A percentile compares a stretch with the other conserved stretches of the same genome.
These are phyloP conservation scores for Phytopythium kandeliae DNA, from an alignment of 352 stramenopile species.

Conservation along the genomic window DNA sequence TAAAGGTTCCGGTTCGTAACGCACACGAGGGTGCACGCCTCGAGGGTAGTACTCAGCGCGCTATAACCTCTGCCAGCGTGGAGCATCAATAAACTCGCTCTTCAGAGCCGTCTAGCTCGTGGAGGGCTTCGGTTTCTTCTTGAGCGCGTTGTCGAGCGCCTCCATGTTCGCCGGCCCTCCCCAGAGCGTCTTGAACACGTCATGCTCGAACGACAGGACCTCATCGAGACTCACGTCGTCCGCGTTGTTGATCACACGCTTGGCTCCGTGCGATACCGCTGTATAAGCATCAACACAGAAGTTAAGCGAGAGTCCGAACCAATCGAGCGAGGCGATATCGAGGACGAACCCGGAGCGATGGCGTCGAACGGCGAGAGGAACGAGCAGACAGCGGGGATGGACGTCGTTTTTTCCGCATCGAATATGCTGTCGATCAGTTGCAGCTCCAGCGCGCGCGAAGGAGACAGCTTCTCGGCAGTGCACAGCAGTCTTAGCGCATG, in stretches of 20 bases:
- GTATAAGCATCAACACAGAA: background rate
- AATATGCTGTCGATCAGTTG: conserved; percentile 70
- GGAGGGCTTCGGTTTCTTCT: conserved; percentile 16
- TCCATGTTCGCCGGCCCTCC: conserved; percentile 66
- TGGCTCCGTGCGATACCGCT: conserved; percentile 71
- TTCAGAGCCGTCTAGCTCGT: background rate
- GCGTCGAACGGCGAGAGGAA: conserved; percentile 54
- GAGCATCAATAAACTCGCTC: background rate
- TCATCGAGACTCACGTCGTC: conserved; percentile 65
- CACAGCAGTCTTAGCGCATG: conserved; percentile 68
- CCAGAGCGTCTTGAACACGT: conserved; percentile 67
- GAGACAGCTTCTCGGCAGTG: conserved; percentile 49
- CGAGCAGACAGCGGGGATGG: conserved; percentile 22
- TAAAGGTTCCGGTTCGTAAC: conserved; percentile 13
- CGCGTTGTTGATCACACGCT: conserved; percentile 61
- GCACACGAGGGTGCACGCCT: background rate
- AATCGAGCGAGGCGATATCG: background rate
- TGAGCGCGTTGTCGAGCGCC: conserved; percentile 45
- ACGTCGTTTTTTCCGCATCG: conserved; percentile 19
- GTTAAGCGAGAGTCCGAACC: background rate
- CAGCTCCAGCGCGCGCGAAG: conserved; percentile 38
- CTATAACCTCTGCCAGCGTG: background rate
- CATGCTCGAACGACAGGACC: conserved; percentile 54
- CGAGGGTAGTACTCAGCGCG: background rate
- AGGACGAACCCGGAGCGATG: conserved; percentile 38